Conservation (phyloP, 192 early-diverging fungal species). For the Backusella circina region DNA sequence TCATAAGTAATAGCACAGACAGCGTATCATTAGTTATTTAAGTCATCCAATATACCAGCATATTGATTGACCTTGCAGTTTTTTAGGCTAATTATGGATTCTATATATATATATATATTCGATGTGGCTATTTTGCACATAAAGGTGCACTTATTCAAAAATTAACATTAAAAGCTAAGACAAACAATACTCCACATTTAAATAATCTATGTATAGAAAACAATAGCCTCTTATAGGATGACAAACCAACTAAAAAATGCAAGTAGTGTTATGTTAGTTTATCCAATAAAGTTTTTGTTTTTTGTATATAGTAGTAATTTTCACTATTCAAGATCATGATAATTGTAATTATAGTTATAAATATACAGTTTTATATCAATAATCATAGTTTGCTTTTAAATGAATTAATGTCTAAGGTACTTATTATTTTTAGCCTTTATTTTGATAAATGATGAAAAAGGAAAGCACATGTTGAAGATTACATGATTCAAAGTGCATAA, state of each 20-base stretch:
- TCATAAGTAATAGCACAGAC: not conserved
- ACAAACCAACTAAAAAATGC: not conserved
- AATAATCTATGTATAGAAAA: not conserved
- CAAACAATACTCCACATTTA: not conserved
- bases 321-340: no score
- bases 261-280: not conserved
- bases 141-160: not conserved
- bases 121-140: not conserved
- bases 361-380: not conserved
- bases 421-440: not conserved
- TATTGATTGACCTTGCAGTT: not conserved
- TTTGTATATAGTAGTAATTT: no score
- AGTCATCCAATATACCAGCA: not conserved
- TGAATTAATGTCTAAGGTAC: not conserved
- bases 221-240: not conserved
- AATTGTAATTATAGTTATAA: not conserved
- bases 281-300: not conserved
- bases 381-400: not conserved
- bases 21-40: not conserved
- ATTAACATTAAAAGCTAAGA: not conserved
- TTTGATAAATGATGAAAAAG: not conserved
- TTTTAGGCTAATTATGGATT: not conserved
- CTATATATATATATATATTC: not conserved
- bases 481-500: not conserved
- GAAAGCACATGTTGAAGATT: not conserved